Evolutionary conservation across 2,329 filamentous ascomycete genomes (phyloP).

Genomic region (Cadophora gregata): DNA sequence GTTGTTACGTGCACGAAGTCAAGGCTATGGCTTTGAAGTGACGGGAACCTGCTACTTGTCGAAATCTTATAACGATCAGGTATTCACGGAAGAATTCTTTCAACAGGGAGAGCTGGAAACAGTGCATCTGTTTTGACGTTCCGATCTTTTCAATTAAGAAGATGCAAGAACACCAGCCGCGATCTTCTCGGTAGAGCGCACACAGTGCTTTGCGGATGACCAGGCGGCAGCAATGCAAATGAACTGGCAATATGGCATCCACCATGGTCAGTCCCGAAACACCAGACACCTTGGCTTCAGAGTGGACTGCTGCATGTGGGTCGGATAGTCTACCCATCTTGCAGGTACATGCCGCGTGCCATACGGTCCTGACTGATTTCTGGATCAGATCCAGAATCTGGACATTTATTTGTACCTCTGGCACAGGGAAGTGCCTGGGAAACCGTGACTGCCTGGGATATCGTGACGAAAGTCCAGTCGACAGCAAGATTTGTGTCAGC

Average conservation of each 20-base stretch:
- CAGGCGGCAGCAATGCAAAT: constrained; percentile 45
- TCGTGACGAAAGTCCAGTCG: constrained; percentile 26
- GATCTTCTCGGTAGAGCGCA: constrained; percentile 53
- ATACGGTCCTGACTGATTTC: constrained; percentile 45
- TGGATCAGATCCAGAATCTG: constrained; percentile 35
- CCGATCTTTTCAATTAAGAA: neutral
- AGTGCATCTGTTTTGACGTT: neutral
- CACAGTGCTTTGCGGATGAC: constrained; percentile 50
- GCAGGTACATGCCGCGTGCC: constrained; percentile 61
- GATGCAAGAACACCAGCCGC: constrained; percentile 31
- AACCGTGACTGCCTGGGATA: constrained; percentile 30
- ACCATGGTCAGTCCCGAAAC: constrained; percentile 36
- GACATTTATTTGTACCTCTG: constrained; percentile 30
- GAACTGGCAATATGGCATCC: constrained; percentile 33
- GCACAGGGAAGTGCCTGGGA: constrained; percentile 34
- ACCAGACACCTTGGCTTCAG: constrained; percentile 35
- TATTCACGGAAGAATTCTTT: neutral
- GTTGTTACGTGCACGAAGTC: neutral
- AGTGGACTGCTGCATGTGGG: constrained; percentile 41
- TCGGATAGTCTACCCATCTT: constrained; percentile 59
- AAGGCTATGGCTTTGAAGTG: neutral
- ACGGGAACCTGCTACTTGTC: neutral
- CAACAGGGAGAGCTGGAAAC: neutral
- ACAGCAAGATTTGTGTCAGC: constrained; percentile 18
- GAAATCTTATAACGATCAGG: neutral